These are phyloP conservation scores for Candida germanica DNA, from an alignment of 805 yeast species.

Conservation along the genomic window DNA sequence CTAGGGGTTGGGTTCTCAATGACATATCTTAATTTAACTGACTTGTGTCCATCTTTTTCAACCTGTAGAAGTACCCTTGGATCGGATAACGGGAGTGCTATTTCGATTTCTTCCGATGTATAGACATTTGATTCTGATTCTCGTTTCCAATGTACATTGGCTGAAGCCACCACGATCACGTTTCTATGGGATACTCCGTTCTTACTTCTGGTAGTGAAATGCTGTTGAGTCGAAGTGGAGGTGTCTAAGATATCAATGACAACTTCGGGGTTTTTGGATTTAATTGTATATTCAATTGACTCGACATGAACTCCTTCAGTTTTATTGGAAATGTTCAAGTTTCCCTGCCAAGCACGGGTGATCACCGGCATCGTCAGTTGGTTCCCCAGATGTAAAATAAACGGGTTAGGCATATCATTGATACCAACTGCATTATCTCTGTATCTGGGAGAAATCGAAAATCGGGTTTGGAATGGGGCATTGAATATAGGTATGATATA, in stretches of 20 bases:
- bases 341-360: constrained; percentile 30
- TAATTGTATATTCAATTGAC: constrained; percentile 13
- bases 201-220: constrained; percentile 34
- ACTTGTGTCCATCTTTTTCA: constrained; percentile 14
- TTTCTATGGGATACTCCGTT: constrained; percentile 40
- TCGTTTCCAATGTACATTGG: constrained; percentile 34
- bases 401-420: constrained; percentile 38
- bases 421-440: constrained; percentile 15
- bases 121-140: constrained; percentile 23
- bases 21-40: constrained; percentile 41
- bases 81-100: constrained; percentile 60
- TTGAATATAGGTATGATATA: constrained; percentile 22
- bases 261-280: constrained; percentile 27
- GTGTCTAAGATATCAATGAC: constrained; percentile 14
- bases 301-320: constrained; percentile 6
- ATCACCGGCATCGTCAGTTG: constrained; percentile 28
- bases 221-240: constrained; percentile 11
- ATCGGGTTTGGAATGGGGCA: constrained; percentile 21
- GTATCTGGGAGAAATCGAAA: constrained; percentile 25
- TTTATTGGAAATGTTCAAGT: constrained; percentile 8
- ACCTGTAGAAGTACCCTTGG: constrained; percentile 60
- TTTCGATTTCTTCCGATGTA: constrained; percentile 43
- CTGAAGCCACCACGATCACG: constrained; percentile 25
- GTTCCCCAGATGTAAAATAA: constrained; percentile 21
- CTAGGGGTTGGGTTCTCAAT: constrained; percentile 76